Base-by-base conservation (phyloP, 2,329 filamentous ascomycete species). In the Colletotrichum aenigma region DNA sequence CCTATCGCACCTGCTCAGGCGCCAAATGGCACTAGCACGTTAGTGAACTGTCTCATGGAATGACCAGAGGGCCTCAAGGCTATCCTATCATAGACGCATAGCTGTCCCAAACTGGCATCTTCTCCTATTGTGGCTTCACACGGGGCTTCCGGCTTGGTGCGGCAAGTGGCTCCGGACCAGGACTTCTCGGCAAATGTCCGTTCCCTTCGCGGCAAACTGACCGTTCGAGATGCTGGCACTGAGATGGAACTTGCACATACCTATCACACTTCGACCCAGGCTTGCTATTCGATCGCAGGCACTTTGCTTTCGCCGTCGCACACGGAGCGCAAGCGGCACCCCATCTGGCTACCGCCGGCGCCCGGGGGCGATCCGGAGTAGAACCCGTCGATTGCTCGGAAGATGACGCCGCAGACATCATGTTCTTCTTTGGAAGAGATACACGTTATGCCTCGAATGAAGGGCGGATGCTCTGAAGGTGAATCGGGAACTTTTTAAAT, bases 241-340 rank as follows among this genome's bases (percentile, higher is more conserved):
- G 4, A 52, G n/a, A 15, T 21, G 16, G 3, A 36, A 13, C 18
- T n/a, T 8, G 36, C 12, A 67, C 58, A 61, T 61, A 87, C 85
- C 85, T 84, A 73, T 89, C 88, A 74, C 88, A 89, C 77, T 88
- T 89, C 21, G 85, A 78, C 2, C 83, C 83, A 0, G 80, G 77
- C 4, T 78, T 6, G 81, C 78, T 48, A 71, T 84, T 85, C 8
- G 86, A 84, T 10, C 87, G 85, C 60, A 89, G 84, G 75, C 88
- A 89, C 76, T 89, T 89, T 9, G 88, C 87, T 77, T 89, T 89
- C 36, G 88, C 87, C 15, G 84, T 82, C 8, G 88, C 87, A 77
- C 88, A 89, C 2, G 87, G 82, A 7, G 86, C 83, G 66, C 88
- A 89, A 2, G 88, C 88, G 6, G 87, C 87, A 18, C 88, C 88